A percentile compares a stretch with the other conserved stretches of the same genome.
Evolutionary conservation across 2,329 filamentous ascomycete genomes (phyloP).

Genomic region (Penicillium brasilianum): DNA sequence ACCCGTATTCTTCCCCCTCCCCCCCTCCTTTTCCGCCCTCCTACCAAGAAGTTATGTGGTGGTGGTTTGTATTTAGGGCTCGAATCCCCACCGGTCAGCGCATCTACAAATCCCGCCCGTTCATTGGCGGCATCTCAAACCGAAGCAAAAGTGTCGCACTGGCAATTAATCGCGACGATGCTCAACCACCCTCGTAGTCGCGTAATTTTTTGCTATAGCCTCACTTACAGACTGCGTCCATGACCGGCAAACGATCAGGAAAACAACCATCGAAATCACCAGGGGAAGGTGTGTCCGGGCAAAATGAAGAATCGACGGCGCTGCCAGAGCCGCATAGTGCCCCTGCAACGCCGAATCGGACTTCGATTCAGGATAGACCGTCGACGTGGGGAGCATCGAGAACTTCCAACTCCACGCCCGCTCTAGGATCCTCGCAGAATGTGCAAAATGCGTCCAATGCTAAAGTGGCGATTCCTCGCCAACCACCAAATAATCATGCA

Average conservation of each 20-base stretch:
- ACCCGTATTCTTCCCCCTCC: not conserved
- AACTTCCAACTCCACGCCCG: constrained; percentile 15
- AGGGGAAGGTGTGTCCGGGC: constrained; percentile 11
- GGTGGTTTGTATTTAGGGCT: constrained; percentile 14
- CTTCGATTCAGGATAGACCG: constrained; percentile 4
- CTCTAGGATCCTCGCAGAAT: constrained; percentile 8
- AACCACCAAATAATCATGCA: constrained; percentile 30
- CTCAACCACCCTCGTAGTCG: constrained; percentile 8
- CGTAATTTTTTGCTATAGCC: constrained; percentile 1
- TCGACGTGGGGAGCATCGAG: constrained; percentile 13
- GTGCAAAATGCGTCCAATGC: constrained; percentile 12
- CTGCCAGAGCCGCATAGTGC: constrained; percentile 23
- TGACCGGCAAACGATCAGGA: constrained; percentile 22
- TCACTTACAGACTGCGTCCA: constrained; percentile 16
- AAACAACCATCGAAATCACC: constrained; percentile 16
- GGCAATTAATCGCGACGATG: constrained; percentile 12
- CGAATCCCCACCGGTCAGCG: constrained; percentile 22
- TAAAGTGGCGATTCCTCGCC: constrained; percentile 40
- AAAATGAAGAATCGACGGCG: constrained; percentile 14
- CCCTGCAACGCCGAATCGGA: constrained; percentile 21
- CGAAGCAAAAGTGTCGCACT: constrained; percentile 24
- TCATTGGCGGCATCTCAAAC: constrained; percentile 28
- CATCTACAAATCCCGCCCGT: constrained; percentile 18
- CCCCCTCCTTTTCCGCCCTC: not conserved
- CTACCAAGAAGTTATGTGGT: not conserved